These are phyloP conservation scores for Botrytis porri DNA, from an alignment of 2,329 filamentous ascomycete species.

Conservation along the genomic window DNA sequence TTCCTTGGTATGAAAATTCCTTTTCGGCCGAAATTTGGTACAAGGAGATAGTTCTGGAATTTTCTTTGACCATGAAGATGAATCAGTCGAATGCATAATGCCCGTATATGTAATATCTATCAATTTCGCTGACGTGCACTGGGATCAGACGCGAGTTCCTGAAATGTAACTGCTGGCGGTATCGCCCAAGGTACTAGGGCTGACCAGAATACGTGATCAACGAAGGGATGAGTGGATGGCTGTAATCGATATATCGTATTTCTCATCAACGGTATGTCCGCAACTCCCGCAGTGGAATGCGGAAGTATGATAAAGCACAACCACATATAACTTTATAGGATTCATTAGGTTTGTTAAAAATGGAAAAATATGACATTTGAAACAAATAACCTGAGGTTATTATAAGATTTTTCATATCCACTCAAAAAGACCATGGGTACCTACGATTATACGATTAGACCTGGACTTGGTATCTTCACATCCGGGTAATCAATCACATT, in stretches of 20 bases:
- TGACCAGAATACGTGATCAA: neutral
- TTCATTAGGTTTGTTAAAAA: neutral
- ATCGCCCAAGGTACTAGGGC: neutral
- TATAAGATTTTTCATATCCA: conserved; percentile 10
- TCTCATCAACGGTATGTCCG: neutral
- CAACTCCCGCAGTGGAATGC: neutral
- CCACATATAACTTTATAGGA: neutral
- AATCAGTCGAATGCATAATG: neutral
- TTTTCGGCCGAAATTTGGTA: neutral
- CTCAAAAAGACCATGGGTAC: neutral
- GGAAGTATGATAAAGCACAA: conserved; percentile 9
- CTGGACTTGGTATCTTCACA: neutral
- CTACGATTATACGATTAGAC: neutral
- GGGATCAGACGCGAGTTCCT: neutral
- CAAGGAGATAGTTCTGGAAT: neutral
- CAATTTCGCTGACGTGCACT: neutral
- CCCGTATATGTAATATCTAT: neutral
- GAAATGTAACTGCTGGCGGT: neutral
- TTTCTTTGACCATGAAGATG: neutral
- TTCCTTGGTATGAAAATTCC: neutral
- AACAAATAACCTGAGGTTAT: neutral
- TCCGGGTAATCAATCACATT: neutral
- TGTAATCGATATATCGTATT: neutral
- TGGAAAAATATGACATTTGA: neutral
- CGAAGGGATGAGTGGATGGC: neutral